phyloP scores from a whole-genome alignment of 2,329 filamentous ascomycete genomes.

The Fusarium scirpi region DNA sequence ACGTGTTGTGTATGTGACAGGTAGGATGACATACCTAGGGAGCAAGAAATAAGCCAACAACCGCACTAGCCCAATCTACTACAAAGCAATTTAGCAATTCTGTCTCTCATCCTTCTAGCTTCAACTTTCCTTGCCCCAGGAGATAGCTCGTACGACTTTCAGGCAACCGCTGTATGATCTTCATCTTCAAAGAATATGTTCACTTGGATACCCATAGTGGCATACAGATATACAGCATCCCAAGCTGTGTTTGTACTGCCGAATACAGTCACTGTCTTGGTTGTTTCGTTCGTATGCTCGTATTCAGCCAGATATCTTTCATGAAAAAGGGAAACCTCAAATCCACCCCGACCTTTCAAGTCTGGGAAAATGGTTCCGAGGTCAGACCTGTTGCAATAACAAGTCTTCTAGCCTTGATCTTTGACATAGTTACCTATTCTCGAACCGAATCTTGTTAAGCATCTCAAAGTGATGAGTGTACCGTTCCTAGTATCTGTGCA shows the following conservation, averaged over 20 bases:
- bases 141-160: neutral
- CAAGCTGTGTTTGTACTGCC: slow-evolving; percentile 74
- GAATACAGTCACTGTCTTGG: slow-evolving; percentile 65
- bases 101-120: neutral
- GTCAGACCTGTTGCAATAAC: slow-evolving; percentile 32
- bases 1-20: neutral
- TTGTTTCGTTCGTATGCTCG: slow-evolving; percentile 54
- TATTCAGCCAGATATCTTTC: slow-evolving; percentile 59
- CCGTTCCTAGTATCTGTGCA: slow-evolving; percentile 61
- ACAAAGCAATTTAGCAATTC: neutral
- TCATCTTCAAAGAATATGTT: slow-evolving; percentile 49
- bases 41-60: neutral
- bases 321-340: slow-evolving; percentile 63
- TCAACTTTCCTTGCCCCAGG: neutral
- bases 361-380: slow-evolving; percentile 60
- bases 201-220: slow-evolving; percentile 65
- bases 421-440: slow-evolving; percentile 47
- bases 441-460: neutral
- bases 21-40: neutral
- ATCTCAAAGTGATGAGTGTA: slow-evolving; percentile 58
- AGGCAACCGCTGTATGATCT: neutral
- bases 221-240: slow-evolving; percentile 73
- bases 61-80: neutral
- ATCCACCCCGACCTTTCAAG: slow-evolving; percentile 60
- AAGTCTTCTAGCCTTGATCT: slow-evolving; percentile 59